Base-by-base conservation (phyloP, 495 filamentous ascomycete species). In the Bombardia bombarda region DNA sequence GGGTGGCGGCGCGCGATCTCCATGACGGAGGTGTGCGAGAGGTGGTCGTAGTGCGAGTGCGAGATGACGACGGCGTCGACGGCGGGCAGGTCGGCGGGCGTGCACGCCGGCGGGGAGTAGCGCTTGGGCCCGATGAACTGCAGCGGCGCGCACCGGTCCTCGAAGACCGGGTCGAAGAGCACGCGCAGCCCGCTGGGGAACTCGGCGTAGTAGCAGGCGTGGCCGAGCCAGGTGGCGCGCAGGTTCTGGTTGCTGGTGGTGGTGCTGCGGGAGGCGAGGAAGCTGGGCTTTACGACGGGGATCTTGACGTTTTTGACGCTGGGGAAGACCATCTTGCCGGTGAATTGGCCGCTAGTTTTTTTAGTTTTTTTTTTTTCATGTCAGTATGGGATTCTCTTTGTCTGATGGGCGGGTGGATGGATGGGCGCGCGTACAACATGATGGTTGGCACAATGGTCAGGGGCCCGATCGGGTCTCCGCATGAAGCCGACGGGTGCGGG, bases 101-200 rank as follows among this genome's bases (percentile, higher is more conserved):
- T 46, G 55, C 88, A 95, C 2, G 92, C 86, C 42, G 74, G 71
- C 40, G 83, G 70, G 0, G 92, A 94, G 60, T 80, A 94, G 38
- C 92, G 73, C 65, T 85, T 88, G 0, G 90, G 87, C 0, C 85
- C 80, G 28, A 84, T 37, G 60, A 77, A 80, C 20, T 71, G 71
- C 51, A 87, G 73, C 1, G 90, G 92, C 18, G 79, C 77, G 59
- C 92, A 98, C 38, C 88, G 82, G 42, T 84, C 76, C 49, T 89
- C 87, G 46, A 98, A 95, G 13, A 98, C 90, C 2, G 92, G 92
- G 59, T 98, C 92, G 60, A 96, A 96, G 9, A 98, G 75, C 2
- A 94, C 88, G 30, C 90, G 80, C 17, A 98, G 68, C 1, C 92
- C 92, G 40, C 73, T 66, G 13, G 92, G 90, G 53, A 94, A 96